These are phyloP conservation scores for Fomes fomentarius DNA, from an alignment of 1,284 basidiomycete genomes.

Conservation along the genomic window DNA sequence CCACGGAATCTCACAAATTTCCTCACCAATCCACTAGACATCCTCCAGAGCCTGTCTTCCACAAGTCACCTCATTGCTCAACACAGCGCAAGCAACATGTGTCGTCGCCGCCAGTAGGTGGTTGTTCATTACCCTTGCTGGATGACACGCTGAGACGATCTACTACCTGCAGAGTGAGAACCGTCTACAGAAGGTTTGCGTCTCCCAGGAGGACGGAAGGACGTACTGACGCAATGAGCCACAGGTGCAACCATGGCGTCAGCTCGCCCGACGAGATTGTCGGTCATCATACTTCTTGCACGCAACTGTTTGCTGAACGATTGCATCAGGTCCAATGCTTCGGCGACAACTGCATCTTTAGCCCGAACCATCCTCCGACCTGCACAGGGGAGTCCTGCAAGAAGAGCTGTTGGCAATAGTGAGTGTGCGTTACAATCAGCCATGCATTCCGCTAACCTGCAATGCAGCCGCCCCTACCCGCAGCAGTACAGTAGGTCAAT, in stretches of 20 bases:
- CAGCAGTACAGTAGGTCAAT: conserved; percentile 59
- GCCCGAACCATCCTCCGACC: conserved; percentile 53
- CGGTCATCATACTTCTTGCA: conserved; percentile 11
- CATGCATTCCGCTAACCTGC: not conserved
- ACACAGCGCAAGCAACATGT: conserved; percentile 1
- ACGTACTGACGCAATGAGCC: conserved; percentile 4
- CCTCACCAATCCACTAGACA: not conserved
- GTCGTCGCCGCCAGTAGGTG: conserved; percentile 30
- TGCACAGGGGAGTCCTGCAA: conserved; percentile 57
- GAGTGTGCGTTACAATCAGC: conserved; percentile 31
- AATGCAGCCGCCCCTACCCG: conserved; percentile 61
- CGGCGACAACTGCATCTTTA: conserved; percentile 64
- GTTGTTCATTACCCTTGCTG: not conserved
- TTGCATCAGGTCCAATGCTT: conserved; percentile 64
- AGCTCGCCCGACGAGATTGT: conserved; percentile 67
- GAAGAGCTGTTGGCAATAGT: conserved; percentile 75
- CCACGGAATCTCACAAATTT: not conserved
- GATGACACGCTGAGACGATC: not conserved
- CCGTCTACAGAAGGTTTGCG: conserved; percentile 25
- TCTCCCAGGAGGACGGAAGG: not conserved
- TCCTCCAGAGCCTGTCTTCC: not conserved
- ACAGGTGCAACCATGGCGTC: conserved; percentile 63
- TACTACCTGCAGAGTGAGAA: conserved; percentile 23
- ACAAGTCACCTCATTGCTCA: not conserved
- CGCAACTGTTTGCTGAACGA: not conserved